phyloP scores from a whole-genome alignment of 805 yeast species.

The Maudiozyma saulgeensis region DNA sequence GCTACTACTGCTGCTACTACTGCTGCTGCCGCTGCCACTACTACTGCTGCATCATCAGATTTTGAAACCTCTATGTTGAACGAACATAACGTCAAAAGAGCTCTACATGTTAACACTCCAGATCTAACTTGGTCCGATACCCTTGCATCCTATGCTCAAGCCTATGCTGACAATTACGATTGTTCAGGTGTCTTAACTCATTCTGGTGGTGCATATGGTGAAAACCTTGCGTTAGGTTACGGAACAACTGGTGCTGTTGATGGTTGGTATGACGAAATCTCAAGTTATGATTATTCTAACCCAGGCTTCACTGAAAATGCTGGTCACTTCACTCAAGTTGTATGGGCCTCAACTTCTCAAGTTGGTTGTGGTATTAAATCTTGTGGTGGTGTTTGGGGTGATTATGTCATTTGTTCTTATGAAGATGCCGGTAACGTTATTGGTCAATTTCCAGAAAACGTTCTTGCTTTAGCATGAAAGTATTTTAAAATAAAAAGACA shows the following conservation, averaged over 20 bases:
- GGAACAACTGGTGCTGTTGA: constrained; percentile 39
- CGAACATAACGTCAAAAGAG: constrained; percentile 44
- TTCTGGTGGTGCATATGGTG: constrained; percentile 53
- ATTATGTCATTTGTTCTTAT: constrained; percentile 68
- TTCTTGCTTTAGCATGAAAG: constrained; percentile 5
- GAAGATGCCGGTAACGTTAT: constrained; percentile 62
- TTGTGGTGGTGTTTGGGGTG: constrained; percentile 46
- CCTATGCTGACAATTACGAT: constrained; percentile 40
- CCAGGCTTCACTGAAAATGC: constrained; percentile 34
- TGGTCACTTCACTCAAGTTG: constrained; percentile 71
- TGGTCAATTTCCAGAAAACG: constrained; percentile 39
- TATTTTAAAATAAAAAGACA: not conserved
- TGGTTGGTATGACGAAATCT: constrained; percentile 67
- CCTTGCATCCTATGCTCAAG: constrained; percentile 40
- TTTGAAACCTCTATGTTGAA: constrained; percentile 22
- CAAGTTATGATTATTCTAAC: constrained; percentile 43
- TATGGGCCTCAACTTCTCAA: constrained; percentile 53
- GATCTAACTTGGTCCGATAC: constrained; percentile 41
- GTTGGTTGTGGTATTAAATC: constrained; percentile 64
- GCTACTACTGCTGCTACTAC: constrained; percentile 5
- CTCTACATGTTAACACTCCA: constrained; percentile 21
- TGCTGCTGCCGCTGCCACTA: constrained; percentile 7
- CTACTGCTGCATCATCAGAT: constrained; percentile 6
- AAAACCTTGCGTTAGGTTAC: constrained; percentile 65
- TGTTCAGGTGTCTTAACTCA: constrained; percentile 54